Base-by-base conservation (phyloP, 75 land plant genomes). In the Pinus tabuliformis region DNA sequence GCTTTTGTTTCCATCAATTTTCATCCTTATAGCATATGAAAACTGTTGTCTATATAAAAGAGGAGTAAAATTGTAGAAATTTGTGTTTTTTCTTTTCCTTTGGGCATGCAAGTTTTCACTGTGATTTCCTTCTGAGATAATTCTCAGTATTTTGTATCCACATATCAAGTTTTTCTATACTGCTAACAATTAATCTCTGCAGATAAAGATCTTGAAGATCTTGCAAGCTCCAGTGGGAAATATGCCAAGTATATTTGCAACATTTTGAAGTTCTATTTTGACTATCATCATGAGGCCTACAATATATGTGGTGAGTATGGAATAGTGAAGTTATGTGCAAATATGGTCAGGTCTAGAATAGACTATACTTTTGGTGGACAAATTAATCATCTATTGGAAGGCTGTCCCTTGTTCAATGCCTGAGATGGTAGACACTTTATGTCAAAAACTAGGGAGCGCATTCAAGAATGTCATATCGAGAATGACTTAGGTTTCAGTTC, bases 251-350 rank as follows among this genome's bases (percentile, higher is more conserved):
- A 91, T 74, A 12, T 96, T 73, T 81, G 83, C 77, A 82, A 86
- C 17, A 90, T 90, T 39, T 74, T 89, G 33, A 87, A 78, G 1
- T 80, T 88, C 70, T 94, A 96, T 71, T 84, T 87, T 75, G 61
- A 82, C 12, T 96, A 96, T 81, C 99, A 96, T 78, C 85, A 63
- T 62, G 97, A 91, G 1, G 89, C 94, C 39, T 96, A 94, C 80
- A 77, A 73, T 65, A 91, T 82, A 37, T 76, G 83, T 83, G 98
- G 98, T 93, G 74, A 62, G 85, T 66, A 17, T 57, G n/a, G 33
- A 56, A 61, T 5, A 20, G 52, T 73, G 21, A 75, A 28, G 59
- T 7, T 6, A 75, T 59, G 13, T 12, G 14, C 3, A 39, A 42
- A 5, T 75, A 42, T 60, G 20, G 62, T 60, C 20, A 60, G 57